These are phyloP conservation scores for Comarum palustre DNA, from an alignment of 306 rosid species.

Conservation along the genomic window DNA sequence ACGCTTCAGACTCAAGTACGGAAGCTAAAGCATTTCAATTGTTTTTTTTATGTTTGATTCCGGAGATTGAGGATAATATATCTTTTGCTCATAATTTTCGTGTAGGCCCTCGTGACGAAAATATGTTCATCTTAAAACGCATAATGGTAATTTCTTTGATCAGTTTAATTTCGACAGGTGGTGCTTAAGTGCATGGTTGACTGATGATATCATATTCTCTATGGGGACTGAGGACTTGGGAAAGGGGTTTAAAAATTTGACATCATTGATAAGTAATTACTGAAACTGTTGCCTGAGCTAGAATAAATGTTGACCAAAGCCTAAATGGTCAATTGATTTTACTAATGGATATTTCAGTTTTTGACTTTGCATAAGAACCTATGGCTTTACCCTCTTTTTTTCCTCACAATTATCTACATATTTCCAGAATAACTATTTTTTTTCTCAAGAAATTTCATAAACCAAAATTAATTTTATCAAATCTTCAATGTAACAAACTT, in stretches of 20 bases:
- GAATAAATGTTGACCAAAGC: background rate
- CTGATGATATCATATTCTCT: background rate
- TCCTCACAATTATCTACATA: background rate
- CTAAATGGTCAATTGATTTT: background rate
- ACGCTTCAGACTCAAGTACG: constrained; percentile 36
- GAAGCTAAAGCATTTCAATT: constrained; percentile 34
- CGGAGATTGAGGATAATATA: constrained; percentile 28
- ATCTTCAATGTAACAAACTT: background rate
- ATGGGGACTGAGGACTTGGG: background rate
- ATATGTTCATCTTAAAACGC: constrained; percentile 80
- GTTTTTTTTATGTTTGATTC: constrained; percentile 15
- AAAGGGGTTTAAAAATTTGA: background rate
- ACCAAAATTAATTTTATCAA: background rate
- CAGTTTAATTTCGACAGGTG: background rate
- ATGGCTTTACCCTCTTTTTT: background rate
- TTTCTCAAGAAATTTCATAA: too few relatives aligned
- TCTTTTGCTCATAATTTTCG: constrained; percentile 44
- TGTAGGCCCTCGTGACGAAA: constrained; percentile 49
- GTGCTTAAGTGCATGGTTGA: background rate
- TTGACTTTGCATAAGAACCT: background rate
- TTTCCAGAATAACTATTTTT: background rate
- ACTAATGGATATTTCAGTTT: background rate
- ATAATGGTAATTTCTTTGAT: constrained; percentile 66
- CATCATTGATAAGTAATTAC: background rate
- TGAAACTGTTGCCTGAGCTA: background rate